A percentile compares a stretch with the other conserved stretches of the same genome.
These are phyloP conservation scores for Amanita rubescens DNA, from an alignment of 768 basidiomycete genomes.

Conservation along the genomic window DNA sequence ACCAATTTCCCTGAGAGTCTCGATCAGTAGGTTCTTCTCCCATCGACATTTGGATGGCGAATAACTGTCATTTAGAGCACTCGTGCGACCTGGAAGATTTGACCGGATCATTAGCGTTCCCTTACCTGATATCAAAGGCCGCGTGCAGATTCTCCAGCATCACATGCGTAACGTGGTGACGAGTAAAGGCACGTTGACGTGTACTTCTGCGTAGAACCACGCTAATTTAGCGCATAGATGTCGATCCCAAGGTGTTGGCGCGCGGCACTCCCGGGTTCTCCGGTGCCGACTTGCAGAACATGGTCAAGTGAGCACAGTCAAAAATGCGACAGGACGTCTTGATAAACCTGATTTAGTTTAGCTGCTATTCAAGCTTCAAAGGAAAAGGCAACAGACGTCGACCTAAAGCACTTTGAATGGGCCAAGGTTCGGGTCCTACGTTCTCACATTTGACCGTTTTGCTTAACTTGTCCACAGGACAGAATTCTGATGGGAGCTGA, in stretches of 20 bases:
- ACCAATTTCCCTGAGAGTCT: conserved; percentile 96
- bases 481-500: conserved; percentile 97
- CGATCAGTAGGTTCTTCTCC: conserved; percentile 56
- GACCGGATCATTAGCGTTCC: conserved; percentile 91
- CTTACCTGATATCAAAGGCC: conserved; percentile 89
- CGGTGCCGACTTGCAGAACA: conserved; percentile 93
- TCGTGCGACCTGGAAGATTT: conserved; percentile 94
- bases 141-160: conserved; percentile 88
- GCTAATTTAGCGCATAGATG: conserved; percentile 36
- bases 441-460: neutral
- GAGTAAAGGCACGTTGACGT: conserved; percentile 37
- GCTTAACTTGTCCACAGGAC: conserved; percentile 41
- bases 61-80: conserved; percentile 47
- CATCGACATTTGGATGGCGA: conserved; percentile 7
- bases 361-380: conserved; percentile 94
- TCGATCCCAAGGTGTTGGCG: conserved; percentile 83
- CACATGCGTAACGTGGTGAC: conserved; percentile 79
- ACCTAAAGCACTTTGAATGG: conserved; percentile 90
- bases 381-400: conserved; percentile 68
- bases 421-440: conserved; percentile 56
- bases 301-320: conserved; percentile 73
- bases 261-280: conserved; percentile 95
- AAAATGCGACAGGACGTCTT: conserved; percentile 1
- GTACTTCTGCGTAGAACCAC: conserved; percentile 1
- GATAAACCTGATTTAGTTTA: conserved; percentile 36